A percentile compares a stretch with the other conserved stretches of the same genome.
phyloP scores from a whole-genome alignment of 2,329 filamentous ascomycete species.

The Hyphodiscus sp. region DNA sequence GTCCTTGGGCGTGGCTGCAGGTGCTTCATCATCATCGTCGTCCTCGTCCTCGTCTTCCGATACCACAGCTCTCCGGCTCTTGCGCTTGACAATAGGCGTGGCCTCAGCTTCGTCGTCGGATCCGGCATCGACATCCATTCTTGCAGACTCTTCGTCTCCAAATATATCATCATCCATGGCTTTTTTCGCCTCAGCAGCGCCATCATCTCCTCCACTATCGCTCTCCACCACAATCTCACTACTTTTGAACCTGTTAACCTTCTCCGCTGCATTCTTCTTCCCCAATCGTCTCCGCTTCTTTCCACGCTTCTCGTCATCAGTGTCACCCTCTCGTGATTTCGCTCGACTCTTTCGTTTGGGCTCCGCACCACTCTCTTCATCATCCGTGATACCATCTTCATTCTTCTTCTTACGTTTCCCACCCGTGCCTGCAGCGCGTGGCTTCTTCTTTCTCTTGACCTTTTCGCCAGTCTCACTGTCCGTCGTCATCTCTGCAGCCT shows the following conservation, averaged over 20 bases:
- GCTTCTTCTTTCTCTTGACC: slow-evolving; percentile 69
- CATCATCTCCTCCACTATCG: slow-evolving; percentile 29
- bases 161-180: slow-evolving; percentile 24
- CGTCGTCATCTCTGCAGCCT: slow-evolving; percentile 73
- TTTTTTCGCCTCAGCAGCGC: slow-evolving; percentile 22
- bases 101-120: slow-evolving; percentile 22
- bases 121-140: slow-evolving; percentile 12
- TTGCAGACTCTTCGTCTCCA: slow-evolving; percentile 15
- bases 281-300: slow-evolving; percentile 31
- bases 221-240: slow-evolving; percentile 31
- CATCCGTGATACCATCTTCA: slow-evolving; percentile 28
- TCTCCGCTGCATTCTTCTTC: slow-evolving; percentile 25
- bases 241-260: slow-evolving; percentile 29
- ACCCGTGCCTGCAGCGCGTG: slow-evolving; percentile 33
- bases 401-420: slow-evolving; percentile 37
- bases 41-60: slow-evolving; percentile 29
- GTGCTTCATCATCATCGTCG: slow-evolving; percentile 16
- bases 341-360: slow-evolving; percentile 20
- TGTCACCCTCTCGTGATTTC: slow-evolving; percentile 20
- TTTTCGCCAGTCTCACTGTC: slow-evolving; percentile 78
- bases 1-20: neutral
- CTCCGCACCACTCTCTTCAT: slow-evolving; percentile 27
- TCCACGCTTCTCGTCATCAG: slow-evolving; percentile 30
- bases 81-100: slow-evolving; percentile 20
- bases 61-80: slow-evolving; percentile 21